Evolutionary conservation across 495 filamentous ascomycete species (phyloP).

Genomic region (Xylaria longipes): DNA sequence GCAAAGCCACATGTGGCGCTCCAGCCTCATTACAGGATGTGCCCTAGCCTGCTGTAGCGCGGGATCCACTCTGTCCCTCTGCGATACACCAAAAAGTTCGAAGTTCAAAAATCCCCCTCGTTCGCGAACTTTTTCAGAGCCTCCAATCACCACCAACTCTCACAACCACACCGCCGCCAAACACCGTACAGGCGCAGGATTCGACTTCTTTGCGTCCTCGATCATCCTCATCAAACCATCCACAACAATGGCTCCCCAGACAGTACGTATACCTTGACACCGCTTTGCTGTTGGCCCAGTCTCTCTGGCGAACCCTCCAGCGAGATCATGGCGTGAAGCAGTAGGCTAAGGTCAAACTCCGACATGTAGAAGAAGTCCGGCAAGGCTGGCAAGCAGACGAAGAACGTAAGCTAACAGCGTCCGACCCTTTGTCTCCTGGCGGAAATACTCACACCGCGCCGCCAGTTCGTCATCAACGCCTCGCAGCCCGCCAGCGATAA

Average conservation of each 20-base stretch:
- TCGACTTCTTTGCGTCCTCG: conserved; percentile 70
- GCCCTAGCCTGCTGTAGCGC: conserved; percentile 28
- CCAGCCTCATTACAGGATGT: conserved; percentile 2
- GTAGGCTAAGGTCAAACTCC: conserved; percentile 83
- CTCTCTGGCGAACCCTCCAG: conserved; percentile 39
- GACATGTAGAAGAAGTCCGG: conserved; percentile 67
- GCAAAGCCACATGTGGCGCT: background rate
- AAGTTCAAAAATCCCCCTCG: conserved; percentile 30
- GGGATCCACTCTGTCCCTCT: conserved; percentile 26
- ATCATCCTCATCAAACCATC: conserved; percentile 37
- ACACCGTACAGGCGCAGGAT: conserved; percentile 52
- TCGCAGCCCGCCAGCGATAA: conserved; percentile 97
- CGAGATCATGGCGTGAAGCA: conserved; percentile 72
- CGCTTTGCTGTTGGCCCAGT: conserved; percentile 87
- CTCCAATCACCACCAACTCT: conserved; percentile 25
- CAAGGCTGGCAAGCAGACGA: conserved; percentile 67
- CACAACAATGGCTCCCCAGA: conserved; percentile 63
- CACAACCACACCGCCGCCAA: conserved; percentile 30
- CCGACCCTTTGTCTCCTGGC: background rate
- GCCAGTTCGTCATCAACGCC: conserved; percentile 97
- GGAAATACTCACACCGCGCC: conserved; percentile 28
- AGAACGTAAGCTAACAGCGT: conserved; percentile 60
- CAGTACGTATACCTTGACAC: conserved; percentile 77
- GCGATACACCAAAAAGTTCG: conserved; percentile 44
- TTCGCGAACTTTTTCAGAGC: conserved; percentile 29